Evolutionary conservation across 805 yeast genomes (phyloP).

Genomic region (Sungouiozyma ichnusensis): DNA sequence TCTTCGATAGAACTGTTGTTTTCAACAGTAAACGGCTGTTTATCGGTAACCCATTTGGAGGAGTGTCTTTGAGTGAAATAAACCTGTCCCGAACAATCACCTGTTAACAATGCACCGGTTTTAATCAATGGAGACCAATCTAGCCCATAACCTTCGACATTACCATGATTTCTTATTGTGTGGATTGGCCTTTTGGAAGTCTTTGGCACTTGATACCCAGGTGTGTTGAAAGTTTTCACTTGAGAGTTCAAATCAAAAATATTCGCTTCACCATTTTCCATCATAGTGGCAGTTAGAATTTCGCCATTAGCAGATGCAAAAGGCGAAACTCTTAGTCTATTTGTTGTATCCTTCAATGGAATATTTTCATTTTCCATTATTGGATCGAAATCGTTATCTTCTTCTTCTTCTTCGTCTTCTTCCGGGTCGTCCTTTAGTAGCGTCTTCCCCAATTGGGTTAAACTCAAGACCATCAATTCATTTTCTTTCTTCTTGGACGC

Average conservation of each 20-base stretch:
- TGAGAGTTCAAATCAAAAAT: conserved; percentile 78
- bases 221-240: conserved; percentile 71
- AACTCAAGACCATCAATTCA: conserved; percentile 73
- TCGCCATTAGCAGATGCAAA: conserved; percentile 56
- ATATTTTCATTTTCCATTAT: conserved; percentile 77
- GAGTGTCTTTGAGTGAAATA: conserved; percentile 69
- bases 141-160: conserved; percentile 93
- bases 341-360: conserved; percentile 73
- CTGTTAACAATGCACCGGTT: conserved; percentile 75
- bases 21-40: conserved; percentile 53
- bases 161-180: conserved; percentile 76
- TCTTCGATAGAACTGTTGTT: conserved; percentile 84
- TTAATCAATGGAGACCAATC: conserved; percentile 89
- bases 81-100: conserved; percentile 81
- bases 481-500: conserved; percentile 81
- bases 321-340: conserved; percentile 79
- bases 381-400: conserved; percentile 68
- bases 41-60: conserved; percentile 77
- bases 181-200: conserved; percentile 68
- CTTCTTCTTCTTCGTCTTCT: conserved; percentile 62
- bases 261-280: conserved; percentile 82
- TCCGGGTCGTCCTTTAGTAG: conserved; percentile 74
- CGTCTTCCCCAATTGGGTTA: conserved; percentile 75
- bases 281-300: conserved; percentile 76
- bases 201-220: conserved; percentile 77